Evolutionary conservation across 495 filamentous ascomycete genomes (phyloP).

Genomic region (Hypoxylon fragiforme): DNA sequence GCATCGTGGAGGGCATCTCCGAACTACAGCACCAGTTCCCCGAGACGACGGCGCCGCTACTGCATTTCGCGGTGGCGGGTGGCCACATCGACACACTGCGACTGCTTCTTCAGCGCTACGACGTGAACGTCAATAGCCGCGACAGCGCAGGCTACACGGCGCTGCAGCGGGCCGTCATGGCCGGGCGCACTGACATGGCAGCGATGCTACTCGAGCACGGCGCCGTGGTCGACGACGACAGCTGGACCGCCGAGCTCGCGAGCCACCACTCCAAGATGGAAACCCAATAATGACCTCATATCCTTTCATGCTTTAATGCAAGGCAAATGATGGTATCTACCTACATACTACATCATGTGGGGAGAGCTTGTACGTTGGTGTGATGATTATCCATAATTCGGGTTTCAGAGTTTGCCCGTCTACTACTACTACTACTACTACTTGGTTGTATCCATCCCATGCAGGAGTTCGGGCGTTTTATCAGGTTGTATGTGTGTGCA

Average conservation of each 20-base stretch:
- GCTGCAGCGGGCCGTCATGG: constrained; percentile 37
- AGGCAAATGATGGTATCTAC: not conserved
- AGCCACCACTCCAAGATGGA: constrained; percentile 30
- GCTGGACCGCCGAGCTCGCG: constrained; percentile 27
- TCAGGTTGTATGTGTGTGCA: constrained; percentile 6
- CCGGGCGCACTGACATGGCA: constrained; percentile 39
- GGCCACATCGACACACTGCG: constrained; percentile 36
- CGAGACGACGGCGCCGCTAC: constrained; percentile 38
- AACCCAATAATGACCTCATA: constrained; percentile 8
- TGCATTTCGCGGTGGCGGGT: constrained; percentile 38
- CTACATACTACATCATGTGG: constrained; percentile 3
- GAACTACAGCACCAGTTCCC: constrained; percentile 32
- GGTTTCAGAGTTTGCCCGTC: constrained; percentile 15
- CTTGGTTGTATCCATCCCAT: constrained; percentile 17
- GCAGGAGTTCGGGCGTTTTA: constrained; percentile 15
- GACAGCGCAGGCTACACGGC: constrained; percentile 38
- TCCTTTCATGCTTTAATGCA: not conserved
- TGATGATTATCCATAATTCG: constrained; percentile 5
- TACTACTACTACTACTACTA: constrained; percentile 4
- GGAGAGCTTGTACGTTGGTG: constrained; percentile 27
- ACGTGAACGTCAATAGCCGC: constrained; percentile 35
- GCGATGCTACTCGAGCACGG: constrained; percentile 38
- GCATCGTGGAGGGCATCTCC: constrained; percentile 20
- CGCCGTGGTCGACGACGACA: constrained; percentile 33
- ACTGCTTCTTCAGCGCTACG: constrained; percentile 35